Evolutionary conservation across 192 early-diverging fungal genomes (phyloP).

Genomic region (Neocallimastix lanati): DNA sequence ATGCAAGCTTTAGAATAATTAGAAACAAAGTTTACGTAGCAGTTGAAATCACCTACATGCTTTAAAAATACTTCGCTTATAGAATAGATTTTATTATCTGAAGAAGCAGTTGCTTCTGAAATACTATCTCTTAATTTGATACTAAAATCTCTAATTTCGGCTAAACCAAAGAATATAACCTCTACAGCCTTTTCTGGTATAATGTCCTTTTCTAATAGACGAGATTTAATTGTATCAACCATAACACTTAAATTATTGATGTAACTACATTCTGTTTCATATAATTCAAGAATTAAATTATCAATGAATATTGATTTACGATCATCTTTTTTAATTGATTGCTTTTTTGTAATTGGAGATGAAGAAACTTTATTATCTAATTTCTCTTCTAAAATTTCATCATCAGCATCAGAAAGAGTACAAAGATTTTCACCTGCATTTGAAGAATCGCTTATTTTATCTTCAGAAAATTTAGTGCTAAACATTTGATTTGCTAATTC

Average conservation of each 20-base stretch:
- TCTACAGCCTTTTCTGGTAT: neutral
- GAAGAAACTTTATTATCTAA: no score
- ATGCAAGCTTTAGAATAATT: neutral
- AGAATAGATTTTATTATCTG: neutral
- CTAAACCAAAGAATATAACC: neutral
- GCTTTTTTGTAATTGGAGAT: neutral
- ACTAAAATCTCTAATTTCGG: neutral
- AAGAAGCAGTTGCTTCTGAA: neutral
- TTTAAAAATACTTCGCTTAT: neutral
- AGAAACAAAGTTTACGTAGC: neutral
- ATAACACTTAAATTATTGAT: neutral
- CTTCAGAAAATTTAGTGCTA: no score
- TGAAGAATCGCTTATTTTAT: no score
- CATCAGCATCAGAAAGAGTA: neutral
- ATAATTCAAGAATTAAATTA: neutral
- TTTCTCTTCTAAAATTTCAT: no score
- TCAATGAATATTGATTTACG: neutral
- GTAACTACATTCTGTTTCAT: neutral
- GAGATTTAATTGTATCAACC: neutral
- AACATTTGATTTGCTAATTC: neutral
- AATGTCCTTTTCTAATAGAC: neutral
- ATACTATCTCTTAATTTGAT: neutral
- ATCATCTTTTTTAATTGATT: neutral
- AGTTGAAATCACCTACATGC: neutral
- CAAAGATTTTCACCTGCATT: no score